Evolutionary conservation across 257 asterid species (phyloP), one percentile per base, ranked within the genome.

Genomic region (Coffea canephora): DNA sequence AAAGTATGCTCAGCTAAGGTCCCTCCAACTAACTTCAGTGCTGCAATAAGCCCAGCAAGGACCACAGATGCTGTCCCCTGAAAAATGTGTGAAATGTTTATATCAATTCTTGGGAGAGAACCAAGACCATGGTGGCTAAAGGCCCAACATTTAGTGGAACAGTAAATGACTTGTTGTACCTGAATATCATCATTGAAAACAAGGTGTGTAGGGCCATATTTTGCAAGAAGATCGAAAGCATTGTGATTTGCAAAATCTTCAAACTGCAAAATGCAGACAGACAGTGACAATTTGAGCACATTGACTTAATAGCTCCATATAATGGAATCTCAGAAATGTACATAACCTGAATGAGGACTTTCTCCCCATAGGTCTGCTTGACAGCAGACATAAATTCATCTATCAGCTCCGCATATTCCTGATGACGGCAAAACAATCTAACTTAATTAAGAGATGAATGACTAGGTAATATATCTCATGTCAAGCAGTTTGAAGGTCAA

Each of bases 1-100:
- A 95, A 95, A 11, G 88, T 91, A 78, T 95, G 98, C 71, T 93
- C 98, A 6, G 96, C 86, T 86, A 95, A 90, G 70, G 90, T 83
- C 69, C 98, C 97, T 49, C 98, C 97, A 1, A 93, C 97, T 87
- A 91, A 86, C 82, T 91, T 89, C 66, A 93, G 84, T 23, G 96
- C 85, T 9, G 98, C 86, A 76, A 95, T 91, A 86, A 95, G 93
- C 80, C 98, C 98, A 0, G 98, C 89, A 85, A 95, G 98, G 50
- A 95, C 98, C 79, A 93, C 98, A 48, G 98, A 95, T 78, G 98
- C 98, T 16, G 98, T 95, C 25, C 98, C 98, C 98, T 95, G 87
- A 77, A 77, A 49, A 82, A 72, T 69, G 19, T 66, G 41, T 77
- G 66, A 36, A 39, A 41, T 0, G 36, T 13, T 71, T 74, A n/a